Evolutionary conservation across 139 green algal species (phyloP).

Genomic region (Yamagishiella unicocca): DNA sequence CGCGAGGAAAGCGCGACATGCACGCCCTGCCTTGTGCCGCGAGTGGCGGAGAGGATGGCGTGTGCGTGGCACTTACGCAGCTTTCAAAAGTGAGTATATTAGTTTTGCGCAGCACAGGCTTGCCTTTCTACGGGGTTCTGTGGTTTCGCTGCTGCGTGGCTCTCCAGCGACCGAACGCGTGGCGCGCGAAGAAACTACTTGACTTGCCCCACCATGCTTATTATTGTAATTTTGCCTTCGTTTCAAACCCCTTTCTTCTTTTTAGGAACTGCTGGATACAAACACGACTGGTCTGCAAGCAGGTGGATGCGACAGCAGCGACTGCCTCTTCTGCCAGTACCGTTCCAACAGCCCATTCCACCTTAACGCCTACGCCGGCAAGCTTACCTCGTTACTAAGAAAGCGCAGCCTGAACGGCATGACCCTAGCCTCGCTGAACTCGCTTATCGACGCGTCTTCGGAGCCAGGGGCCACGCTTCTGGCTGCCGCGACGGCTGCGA

Average conservation of each 20-base stretch:
- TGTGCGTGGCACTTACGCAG: constrained; percentile 19
- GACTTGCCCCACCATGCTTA: no score
- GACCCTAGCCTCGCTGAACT: background rate
- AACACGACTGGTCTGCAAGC: background rate
- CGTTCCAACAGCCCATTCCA: constrained; percentile 40
- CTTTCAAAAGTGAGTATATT: constrained; percentile 9
- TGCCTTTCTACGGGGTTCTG: background rate
- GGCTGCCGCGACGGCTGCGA: background rate
- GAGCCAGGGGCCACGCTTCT: background rate
- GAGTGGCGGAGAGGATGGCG: background rate
- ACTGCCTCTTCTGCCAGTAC: constrained; percentile 57
- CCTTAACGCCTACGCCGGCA: constrained; percentile 39
- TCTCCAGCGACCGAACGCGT: background rate
- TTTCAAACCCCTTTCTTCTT: background rate
- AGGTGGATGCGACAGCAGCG: constrained; percentile 53
- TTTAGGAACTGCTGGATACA: background rate
- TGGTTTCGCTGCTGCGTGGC: background rate
- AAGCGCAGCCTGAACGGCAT: constrained; percentile 12
- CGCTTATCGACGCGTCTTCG: background rate
- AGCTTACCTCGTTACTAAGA: constrained; percentile 26
- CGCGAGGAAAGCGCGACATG: constrained; percentile 6
- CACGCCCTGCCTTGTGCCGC: background rate
- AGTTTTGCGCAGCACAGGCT: background rate
- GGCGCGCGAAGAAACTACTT: no score
- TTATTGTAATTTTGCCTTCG: background rate